phyloP scores from a whole-genome alignment of 1,139 yeast genomes.

The Magnusiomyces clavatus region DNA sequence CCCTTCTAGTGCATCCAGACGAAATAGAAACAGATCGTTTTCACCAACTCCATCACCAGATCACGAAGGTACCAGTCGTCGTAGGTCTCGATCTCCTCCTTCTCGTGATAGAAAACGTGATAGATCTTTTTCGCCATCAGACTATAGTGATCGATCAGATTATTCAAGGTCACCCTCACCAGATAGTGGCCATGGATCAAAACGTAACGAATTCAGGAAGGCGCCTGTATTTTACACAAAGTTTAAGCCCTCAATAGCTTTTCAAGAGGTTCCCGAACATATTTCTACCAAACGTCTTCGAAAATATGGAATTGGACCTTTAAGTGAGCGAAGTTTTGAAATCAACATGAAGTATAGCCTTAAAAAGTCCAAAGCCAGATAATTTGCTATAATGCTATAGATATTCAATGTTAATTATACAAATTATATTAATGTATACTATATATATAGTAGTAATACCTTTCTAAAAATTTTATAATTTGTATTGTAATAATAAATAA shows the following conservation, averaged over 20 bases:
- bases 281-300: background rate
- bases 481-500: no score
- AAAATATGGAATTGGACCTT: background rate
- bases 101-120: background rate
- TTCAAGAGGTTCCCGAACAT: background rate
- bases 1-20: background rate
- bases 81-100: background rate
- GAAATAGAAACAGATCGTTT: background rate
- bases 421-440: no score
- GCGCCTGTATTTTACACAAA: background rate
- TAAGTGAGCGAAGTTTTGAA: background rate
- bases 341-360: background rate
- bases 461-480: no score
- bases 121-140: background rate
- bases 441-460: no score
- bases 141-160: background rate
- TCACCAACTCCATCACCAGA: background rate
- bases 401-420: no score
- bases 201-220: background rate
- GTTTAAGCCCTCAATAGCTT: background rate
- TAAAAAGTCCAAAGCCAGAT: no score
- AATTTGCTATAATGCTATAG: no score
- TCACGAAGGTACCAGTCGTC: background rate
- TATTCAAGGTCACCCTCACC: conserved; percentile 1
- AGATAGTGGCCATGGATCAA: background rate